These are phyloP conservation scores for Umbelopsis sp. DNA, from an alignment of 192 early-diverging fungal species.

Conservation along the genomic window DNA sequence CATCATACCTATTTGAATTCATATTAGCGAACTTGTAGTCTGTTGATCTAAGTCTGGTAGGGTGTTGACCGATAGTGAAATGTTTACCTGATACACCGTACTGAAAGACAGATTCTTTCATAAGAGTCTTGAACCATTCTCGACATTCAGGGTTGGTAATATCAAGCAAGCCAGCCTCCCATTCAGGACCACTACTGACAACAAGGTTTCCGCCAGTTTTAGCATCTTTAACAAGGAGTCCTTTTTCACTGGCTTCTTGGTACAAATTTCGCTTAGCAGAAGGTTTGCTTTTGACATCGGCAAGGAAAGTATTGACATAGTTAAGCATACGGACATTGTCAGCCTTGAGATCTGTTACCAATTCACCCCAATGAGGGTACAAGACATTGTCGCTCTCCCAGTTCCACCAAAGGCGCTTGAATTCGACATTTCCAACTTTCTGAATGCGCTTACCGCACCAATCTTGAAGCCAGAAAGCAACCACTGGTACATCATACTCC, in stretches of 20 bases:
- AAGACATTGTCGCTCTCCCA: conserved; percentile 40
- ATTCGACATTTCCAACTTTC: conserved; percentile 16
- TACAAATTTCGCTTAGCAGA: conserved; percentile 29
- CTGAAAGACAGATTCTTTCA: conserved; percentile 36
- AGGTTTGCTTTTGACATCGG: conserved; percentile 26
- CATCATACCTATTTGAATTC: conserved; percentile 31
- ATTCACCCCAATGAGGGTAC: conserved; percentile 33
- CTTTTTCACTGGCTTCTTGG: conserved; percentile 31
- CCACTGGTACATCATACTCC: conserved; percentile 22
- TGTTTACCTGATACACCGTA: conserved; percentile 29
- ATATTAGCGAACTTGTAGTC: not conserved
- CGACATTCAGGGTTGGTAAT: conserved; percentile 39
- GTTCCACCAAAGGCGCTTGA: conserved; percentile 44
- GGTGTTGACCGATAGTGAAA: not conserved
- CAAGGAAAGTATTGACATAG: conserved; percentile 42
- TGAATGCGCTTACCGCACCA: conserved; percentile 39
- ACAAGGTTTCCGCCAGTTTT: not conserved
- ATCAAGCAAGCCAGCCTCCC: conserved; percentile 40
- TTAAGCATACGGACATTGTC: conserved; percentile 22
- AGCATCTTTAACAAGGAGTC: conserved; percentile 28
- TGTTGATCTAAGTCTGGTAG: not conserved
- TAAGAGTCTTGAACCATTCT: conserved; percentile 37
- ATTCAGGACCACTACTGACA: conserved; percentile 26
- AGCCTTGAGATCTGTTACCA: conserved; percentile 22
- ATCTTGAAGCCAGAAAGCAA: conserved; percentile 41